A percentile compares a stretch with the other conserved stretches of the same genome.
Conservation (phyloP, 2,329 filamentous ascomycete species). For the Cercospora sp. region DNA sequence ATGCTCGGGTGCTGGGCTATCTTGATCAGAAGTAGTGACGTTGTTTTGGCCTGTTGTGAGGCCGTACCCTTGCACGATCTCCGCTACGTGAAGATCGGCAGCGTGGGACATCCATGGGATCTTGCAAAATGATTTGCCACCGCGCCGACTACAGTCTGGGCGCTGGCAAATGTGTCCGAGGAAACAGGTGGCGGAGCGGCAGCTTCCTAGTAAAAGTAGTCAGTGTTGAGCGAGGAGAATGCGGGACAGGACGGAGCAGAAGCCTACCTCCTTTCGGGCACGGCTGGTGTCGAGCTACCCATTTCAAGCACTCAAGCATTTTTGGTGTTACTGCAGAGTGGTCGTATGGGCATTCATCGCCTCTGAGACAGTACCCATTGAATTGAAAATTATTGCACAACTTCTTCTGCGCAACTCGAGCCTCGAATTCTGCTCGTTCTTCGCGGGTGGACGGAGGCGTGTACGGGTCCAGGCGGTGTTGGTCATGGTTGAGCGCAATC, state of each 20-base stretch:
- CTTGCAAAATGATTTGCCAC: conserved; percentile 34
- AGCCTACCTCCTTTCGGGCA: conserved; percentile 43
- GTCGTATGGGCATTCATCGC: conserved; percentile 49
- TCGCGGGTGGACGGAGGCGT: conserved; percentile 41
- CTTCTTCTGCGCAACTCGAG: conserved; percentile 44
- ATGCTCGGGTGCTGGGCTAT: neutral
- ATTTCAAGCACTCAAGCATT: conserved; percentile 46
- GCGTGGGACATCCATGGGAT: conserved; percentile 22
- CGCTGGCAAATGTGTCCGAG: conserved; percentile 51
- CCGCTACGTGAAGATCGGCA: conserved; percentile 21
- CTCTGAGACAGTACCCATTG: conserved; percentile 31
- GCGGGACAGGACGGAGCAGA: neutral
- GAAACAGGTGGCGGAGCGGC: conserved; percentile 48
- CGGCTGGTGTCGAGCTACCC: conserved; percentile 47
- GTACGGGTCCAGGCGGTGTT: conserved; percentile 52
- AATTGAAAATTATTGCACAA: conserved; percentile 55
- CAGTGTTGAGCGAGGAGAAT: neutral
- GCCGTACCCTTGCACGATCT: conserved; percentile 14
- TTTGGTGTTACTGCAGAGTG: conserved; percentile 47
- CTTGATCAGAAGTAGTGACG: neutral
- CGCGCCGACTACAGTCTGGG: conserved; percentile 32
- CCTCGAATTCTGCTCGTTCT: conserved; percentile 45
- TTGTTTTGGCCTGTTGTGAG: neutral
- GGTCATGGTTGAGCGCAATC: conserved; percentile 52
- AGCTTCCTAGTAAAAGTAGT: conserved; percentile 28